These are phyloP conservation scores for Moesziomyces globuligerus DNA, from an alignment of 1,284 basidiomycete genomes.

Conservation along the genomic window DNA sequence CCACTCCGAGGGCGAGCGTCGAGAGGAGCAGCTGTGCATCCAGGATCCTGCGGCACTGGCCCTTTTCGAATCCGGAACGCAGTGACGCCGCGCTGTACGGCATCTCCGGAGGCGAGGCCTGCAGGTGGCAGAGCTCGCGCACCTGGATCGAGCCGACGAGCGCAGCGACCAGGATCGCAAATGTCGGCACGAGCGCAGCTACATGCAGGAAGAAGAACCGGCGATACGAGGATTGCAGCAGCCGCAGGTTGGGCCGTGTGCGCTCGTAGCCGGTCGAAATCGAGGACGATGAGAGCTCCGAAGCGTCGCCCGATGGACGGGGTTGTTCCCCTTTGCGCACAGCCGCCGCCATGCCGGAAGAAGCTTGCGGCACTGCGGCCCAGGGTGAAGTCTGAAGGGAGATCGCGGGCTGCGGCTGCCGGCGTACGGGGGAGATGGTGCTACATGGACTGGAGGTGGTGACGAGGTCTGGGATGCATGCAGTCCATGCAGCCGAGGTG, in stretches of 20 bases:
- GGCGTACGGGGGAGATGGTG: too few relatives aligned
- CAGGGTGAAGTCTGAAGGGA: too few relatives aligned
- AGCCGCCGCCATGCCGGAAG: constrained; percentile 8
- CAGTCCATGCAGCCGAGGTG: too few relatives aligned
- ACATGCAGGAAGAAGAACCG: constrained; percentile 27
- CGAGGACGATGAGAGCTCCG: constrained; percentile 19
- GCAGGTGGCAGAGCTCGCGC: constrained; percentile 36
- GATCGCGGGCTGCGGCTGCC: too few relatives aligned
- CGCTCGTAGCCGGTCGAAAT: constrained; percentile 20
- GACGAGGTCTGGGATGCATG: too few relatives aligned
- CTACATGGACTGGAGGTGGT: too few relatives aligned
- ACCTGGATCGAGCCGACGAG: constrained; percentile 19
- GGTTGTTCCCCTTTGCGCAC: neutral
- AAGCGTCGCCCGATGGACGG: constrained; percentile 6
- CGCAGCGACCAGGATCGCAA: constrained; percentile 12
- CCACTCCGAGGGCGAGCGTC: constrained; percentile 28
- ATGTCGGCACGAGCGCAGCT: constrained; percentile 25
- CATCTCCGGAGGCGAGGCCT: constrained; percentile 6
- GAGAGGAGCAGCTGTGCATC: constrained; percentile 33
- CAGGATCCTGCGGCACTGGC: constrained; percentile 32
- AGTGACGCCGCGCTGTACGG: neutral
- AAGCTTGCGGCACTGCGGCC: too few relatives aligned
- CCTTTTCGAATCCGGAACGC: constrained; percentile 26
- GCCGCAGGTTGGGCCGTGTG: constrained; percentile 9
- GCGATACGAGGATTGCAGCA: constrained; percentile 28